These are phyloP conservation scores for Nannochloropsis granulata DNA, from an alignment of 108 stramenopile species.

Conservation along the genomic window DNA sequence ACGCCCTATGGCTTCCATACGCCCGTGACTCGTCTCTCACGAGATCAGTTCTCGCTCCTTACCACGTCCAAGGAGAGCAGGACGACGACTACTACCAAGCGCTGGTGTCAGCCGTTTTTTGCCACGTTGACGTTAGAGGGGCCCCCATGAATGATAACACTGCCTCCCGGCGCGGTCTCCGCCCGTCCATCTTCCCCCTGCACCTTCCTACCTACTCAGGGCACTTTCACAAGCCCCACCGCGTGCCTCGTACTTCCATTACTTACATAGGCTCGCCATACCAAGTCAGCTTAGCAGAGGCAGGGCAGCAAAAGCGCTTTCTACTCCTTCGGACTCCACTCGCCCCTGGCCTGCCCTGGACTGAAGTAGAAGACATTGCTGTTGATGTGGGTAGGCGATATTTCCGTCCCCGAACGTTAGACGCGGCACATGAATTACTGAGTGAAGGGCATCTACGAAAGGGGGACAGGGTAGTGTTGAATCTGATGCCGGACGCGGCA, in stretches of 20 bases:
- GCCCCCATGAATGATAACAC: constrained; percentile 32
- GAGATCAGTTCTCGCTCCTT: background rate
- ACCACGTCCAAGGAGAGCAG: background rate
- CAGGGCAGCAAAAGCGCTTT: constrained; percentile 24
- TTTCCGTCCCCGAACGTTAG: background rate
- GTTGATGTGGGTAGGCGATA: constrained; percentile 8
- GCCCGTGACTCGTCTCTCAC: constrained; percentile 8
- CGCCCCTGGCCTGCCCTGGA: background rate
- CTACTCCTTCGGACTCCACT: background rate
- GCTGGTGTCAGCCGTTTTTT: constrained; percentile 14
- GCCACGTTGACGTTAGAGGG: constrained; percentile 35
- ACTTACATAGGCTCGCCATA: constrained; percentile 36
- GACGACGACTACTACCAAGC: background rate
- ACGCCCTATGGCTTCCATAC: constrained; percentile 37
- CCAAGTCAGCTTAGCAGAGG: constrained; percentile 33
- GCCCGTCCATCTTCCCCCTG: constrained; percentile 4
- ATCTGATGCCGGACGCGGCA: background rate
- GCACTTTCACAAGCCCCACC: constrained; percentile 35
- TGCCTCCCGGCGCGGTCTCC: constrained; percentile 14
- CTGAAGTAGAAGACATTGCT: background rate
- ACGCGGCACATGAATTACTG: background rate
- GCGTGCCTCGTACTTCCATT: constrained; percentile 10
- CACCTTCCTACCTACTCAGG: constrained; percentile 19
- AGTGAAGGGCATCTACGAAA: background rate
- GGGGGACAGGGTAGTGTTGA: background rate